Percentiles rank a stretch among this genome's conserved stretches.
Conservation (phyloP, 2,329 filamentous ascomycete genomes). For the Colletotrichum phormii region DNA sequence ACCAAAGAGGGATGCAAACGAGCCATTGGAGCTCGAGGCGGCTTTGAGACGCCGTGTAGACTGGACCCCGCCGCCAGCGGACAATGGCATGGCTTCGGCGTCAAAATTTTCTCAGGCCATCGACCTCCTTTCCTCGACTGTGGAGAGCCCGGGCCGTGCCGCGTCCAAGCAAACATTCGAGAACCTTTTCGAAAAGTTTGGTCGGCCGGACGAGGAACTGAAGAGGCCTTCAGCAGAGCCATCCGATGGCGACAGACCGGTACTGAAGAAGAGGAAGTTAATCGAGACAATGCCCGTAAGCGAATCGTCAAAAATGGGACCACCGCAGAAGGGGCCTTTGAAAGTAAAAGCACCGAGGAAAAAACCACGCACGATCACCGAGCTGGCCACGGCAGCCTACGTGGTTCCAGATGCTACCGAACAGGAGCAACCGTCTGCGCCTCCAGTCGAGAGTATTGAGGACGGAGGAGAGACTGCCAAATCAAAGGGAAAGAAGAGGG, state of each 20-base stretch:
- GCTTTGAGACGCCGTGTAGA: conserved; percentile 68
- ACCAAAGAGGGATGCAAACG: conserved; percentile 36
- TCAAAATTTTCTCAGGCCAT: conserved; percentile 47
- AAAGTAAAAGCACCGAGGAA: conserved; percentile 71
- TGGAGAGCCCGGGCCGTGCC: conserved; percentile 29
- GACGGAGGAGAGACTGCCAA: conserved; percentile 47
- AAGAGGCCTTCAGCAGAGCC: conserved; percentile 28
- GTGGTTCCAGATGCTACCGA: conserved; percentile 51
- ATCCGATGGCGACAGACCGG: conserved; percentile 43
- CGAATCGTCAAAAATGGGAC: conserved; percentile 41
- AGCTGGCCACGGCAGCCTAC: conserved; percentile 80
- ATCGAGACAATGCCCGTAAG: conserved; percentile 60
- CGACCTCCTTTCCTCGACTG: conserved; percentile 46
- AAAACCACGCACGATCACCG: conserved; percentile 82
- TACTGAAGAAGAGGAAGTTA: conserved; percentile 67
- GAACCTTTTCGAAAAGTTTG: conserved; percentile 56
- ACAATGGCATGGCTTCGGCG: conserved; percentile 43
- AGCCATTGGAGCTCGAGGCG: conserved; percentile 53
- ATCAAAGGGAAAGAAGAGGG: conserved; percentile 46
- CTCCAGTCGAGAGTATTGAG: conserved; percentile 34
- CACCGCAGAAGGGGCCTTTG: conserved; percentile 45
- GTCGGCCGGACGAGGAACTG: conserved; percentile 44
- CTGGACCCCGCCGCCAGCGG: conserved; percentile 75
- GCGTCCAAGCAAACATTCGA: conserved; percentile 52
- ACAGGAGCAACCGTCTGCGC: conserved; percentile 43